Percentiles rank a stretch among this genome's conserved stretches.
These are phyloP conservation scores for Boletus sensibilis DNA, from an alignment of 768 basidiomycete species.

Conservation along the genomic window DNA sequence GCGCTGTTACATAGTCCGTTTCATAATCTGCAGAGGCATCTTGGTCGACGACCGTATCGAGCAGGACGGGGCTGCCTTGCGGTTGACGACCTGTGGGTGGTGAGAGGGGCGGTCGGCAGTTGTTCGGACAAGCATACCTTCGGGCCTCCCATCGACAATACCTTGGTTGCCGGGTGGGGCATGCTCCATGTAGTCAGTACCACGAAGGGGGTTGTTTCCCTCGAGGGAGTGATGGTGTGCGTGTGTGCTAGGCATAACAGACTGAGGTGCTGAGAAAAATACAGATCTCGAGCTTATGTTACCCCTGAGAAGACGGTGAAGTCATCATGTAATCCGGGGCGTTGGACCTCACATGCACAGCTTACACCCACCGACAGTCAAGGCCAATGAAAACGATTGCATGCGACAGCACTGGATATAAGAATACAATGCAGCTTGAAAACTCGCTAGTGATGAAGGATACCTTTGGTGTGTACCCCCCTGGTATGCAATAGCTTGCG, in stretches of 20 bases:
- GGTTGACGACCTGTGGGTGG: slow-evolving; percentile 14
- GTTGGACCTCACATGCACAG: too few species aligned
- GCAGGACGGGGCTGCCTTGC: slow-evolving; percentile 17
- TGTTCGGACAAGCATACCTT: slow-evolving; percentile 3
- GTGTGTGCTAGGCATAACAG: slow-evolving; percentile 13
- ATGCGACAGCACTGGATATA: neutral
- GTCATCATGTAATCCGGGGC: slow-evolving; percentile 22
- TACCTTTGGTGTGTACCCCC: neutral
- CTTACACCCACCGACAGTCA: too few species aligned
- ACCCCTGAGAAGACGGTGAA: slow-evolving; percentile 3
- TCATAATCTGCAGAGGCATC: slow-evolving; percentile 28
- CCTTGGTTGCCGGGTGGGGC: slow-evolving; percentile 14
- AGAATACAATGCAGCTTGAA: neutral
- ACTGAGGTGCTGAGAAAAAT: neutral
- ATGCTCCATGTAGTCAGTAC: slow-evolving; percentile 16
- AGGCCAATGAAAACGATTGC: neutral
- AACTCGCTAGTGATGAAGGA: neutral
- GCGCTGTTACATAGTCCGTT: slow-evolving; percentile 10
- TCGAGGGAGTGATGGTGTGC: slow-evolving; percentile 20
- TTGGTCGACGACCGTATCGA: slow-evolving; percentile 33
- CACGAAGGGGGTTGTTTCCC: slow-evolving; percentile 17
- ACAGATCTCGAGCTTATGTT: neutral
- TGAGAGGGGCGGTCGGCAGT: neutral
- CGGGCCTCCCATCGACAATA: slow-evolving; percentile 22
- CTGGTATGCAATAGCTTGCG: neutral